Conservation (phyloP, 148 eudicot genomes). For the Chenopodium quinoa region DNA sequence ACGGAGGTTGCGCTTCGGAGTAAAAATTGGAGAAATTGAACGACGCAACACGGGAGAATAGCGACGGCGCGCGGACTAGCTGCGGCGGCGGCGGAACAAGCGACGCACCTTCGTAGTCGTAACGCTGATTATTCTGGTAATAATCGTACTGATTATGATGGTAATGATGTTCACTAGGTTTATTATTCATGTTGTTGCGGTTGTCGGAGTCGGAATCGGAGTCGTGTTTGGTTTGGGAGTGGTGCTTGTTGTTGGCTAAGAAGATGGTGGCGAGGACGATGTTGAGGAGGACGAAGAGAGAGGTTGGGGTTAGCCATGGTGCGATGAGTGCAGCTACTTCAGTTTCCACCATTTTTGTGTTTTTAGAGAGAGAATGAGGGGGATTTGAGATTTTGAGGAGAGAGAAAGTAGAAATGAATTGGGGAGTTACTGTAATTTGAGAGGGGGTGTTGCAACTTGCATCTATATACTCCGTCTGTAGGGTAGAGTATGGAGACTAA, state of each 20-base stretch:
- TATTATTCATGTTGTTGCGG: background rate
- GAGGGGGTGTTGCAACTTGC: no score
- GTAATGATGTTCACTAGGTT: background rate
- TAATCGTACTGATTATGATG: background rate
- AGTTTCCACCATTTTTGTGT: conserved; percentile 25
- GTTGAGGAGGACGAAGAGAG: conserved; percentile 60
- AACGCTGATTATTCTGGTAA: background rate
- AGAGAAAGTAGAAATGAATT: background rate
- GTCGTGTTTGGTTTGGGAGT: background rate
- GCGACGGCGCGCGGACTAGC: conserved; percentile 46
- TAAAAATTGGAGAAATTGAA: conserved; percentile 31
- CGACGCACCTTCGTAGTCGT: background rate
- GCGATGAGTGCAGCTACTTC: conserved; percentile 25
- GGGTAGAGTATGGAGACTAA: no score
- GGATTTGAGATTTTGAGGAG: background rate
- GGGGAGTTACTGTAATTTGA: background rate
- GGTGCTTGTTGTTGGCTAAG: conserved; percentile 27
- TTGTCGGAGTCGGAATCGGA: conserved; percentile 2
- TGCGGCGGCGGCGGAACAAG: conserved; percentile 8
- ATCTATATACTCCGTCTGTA: background rate
- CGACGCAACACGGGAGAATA: conserved; percentile 55
- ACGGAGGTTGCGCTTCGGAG: background rate
- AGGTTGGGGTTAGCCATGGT: conserved; percentile 60
- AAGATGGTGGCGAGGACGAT: conserved; percentile 48
- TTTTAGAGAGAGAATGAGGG: background rate